Evolutionary conservation across 495 filamentous ascomycete genomes (phyloP).

Genomic region (Trichocladium antarcticum): DNA sequence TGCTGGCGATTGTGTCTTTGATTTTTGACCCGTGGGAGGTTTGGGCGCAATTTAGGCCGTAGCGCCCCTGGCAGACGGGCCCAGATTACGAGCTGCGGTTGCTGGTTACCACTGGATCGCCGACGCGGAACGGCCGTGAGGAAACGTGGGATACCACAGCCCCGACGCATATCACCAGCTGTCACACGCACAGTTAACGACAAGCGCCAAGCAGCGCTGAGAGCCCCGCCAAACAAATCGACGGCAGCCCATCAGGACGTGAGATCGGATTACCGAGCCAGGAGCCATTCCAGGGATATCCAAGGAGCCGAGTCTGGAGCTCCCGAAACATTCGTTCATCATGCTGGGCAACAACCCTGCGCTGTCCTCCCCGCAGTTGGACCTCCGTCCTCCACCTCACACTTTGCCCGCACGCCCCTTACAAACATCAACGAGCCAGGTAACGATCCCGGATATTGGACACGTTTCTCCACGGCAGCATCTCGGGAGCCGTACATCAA

Average conservation of each 20-base stretch:
- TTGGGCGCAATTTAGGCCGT: background rate
- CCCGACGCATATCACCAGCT: background rate
- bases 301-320: too few relatives aligned
- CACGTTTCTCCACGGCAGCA: conserved; percentile 15
- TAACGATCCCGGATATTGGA: conserved; percentile 12
- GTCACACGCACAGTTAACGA: background rate
- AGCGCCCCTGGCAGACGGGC: background rate
- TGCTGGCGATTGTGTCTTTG: too few relatives aligned
- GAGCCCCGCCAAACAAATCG: conserved; percentile 1
- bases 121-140: background rate
- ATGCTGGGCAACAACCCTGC: conserved; percentile 35
- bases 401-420: conserved; percentile 10
- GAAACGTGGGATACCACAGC: background rate
- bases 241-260: background rate
- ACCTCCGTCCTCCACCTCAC: conserved; percentile 6
- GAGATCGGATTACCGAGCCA: conserved; percentile 3
- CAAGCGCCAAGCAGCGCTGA: background rate
- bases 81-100: background rate
- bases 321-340: conserved; percentile 33
- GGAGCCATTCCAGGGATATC: conserved; percentile 15
- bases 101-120: background rate
- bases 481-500: conserved; percentile 17
- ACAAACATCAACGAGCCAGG: conserved; percentile 13
- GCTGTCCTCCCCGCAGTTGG: conserved; percentile 14
- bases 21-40: background rate